Evolutionary conservation across 139 green algal species (phyloP), one percentile per base, ranked within the genome.

Genomic region (Coelastrella sp.): DNA sequence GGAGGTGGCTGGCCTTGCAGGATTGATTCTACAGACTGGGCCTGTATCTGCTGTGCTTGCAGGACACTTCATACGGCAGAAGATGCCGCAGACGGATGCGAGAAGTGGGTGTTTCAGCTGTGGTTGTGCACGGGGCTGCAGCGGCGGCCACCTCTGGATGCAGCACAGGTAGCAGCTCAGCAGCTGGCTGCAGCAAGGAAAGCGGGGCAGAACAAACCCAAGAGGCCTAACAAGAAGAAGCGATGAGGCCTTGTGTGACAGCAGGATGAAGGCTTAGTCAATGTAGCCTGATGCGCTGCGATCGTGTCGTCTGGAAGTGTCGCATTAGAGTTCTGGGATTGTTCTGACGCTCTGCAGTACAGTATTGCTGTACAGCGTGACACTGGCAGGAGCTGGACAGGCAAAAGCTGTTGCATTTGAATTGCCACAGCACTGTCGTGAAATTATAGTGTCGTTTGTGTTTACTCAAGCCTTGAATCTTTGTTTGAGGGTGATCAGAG

Each of bases 51-150:
- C 14, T 56, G 73, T 54, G 32, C 22, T 4, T 83, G 85, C 85
- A 90, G 95, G 77, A 95, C 96, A 20, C 90, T 98, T 65, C 96
- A 98, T 90, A 97, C 94, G 2, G 96, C 96, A 7, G 88, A 93
- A 23, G 93, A 95, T 80, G 96, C 96, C 2, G 92, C 92, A 17
- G 76, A 85, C n/a, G 85, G 85, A 4, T 90, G 91, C 66, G 89
- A 91, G 13, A 98, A 98, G 92, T 97, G 94, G 94, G 93, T 98
- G 2, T 94, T 92, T 1, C 96, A 98, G 93, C 93, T 96, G 77
- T 98, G 96, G 96, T 22, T 97, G 59, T 92, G 93, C 7, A 61
- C 84, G 11, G 95, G 93, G 16, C 89, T 90, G 85, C 85, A 76
- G 7, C 8, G 23, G 17, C 68, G 83, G 19, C 83, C 83, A 22